A percentile compares a stretch with the other conserved stretches of the same genome.
These are phyloP conservation scores for Podaxis sp. DNA, from an alignment of 768 basidiomycete genomes.

Conservation along the genomic window DNA sequence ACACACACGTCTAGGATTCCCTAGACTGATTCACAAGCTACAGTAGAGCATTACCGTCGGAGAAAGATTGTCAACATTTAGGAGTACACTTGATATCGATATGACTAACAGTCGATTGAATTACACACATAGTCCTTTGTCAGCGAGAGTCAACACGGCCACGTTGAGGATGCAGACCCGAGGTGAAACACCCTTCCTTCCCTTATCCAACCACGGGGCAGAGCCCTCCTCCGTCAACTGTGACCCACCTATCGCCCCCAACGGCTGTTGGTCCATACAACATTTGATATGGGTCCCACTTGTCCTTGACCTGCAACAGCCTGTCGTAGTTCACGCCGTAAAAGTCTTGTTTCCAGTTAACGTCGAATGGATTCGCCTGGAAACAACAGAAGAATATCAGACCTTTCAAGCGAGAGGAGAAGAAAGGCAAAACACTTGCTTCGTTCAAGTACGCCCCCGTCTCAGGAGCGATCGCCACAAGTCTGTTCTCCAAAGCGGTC, in stretches of 20 bases:
- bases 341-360: constrained; percentile 19
- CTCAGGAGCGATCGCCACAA: constrained; percentile 15
- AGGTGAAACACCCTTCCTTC: neutral
- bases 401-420: neutral
- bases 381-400: neutral
- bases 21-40: too few relatives aligned
- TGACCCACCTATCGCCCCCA: constrained; percentile 17
- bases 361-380: constrained; percentile 20
- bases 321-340: constrained; percentile 20
- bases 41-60: too few relatives aligned
- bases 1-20: too few relatives aligned
- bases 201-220: constrained; percentile 1
- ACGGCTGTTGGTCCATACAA: constrained; percentile 22
- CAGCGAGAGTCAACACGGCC: neutral
- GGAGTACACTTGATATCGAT: neutral
- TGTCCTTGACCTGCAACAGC: constrained; percentile 17
- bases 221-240: constrained; percentile 9
- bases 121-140: neutral
- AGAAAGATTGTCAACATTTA: too few relatives aligned
- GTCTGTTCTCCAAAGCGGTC: constrained; percentile 10
- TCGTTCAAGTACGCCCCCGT: constrained; percentile 22
- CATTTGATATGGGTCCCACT: constrained; percentile 18
- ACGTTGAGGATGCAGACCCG: neutral
- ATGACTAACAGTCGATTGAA: neutral
- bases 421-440: neutral